Conservation (phyloP, 2,329 filamentous ascomycete species). For the Diplocarpon rosae region DNA sequence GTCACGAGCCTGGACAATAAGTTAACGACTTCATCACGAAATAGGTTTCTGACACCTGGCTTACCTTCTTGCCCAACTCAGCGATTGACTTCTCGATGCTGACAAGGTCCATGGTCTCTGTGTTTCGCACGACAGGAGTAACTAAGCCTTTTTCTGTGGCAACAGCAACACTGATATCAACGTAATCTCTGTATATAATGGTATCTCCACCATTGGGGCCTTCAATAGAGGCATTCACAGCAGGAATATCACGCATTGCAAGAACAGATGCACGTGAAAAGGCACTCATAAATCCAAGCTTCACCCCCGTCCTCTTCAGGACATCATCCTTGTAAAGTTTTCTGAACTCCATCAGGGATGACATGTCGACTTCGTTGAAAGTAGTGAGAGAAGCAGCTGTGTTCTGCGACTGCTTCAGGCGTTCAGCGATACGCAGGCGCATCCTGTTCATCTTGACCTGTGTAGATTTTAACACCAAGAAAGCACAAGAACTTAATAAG, state of each 20-base stretch:
- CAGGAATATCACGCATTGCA: conserved; percentile 90
- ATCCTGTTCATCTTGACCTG: conserved; percentile 99
- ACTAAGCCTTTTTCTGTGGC: conserved; percentile 96
- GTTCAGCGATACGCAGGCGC: conserved; percentile 93
- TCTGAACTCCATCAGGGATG: conserved; percentile 90
- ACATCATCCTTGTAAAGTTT: conserved; percentile 96
- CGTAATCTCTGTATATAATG: conserved; percentile 96
- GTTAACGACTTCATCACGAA: conserved; percentile 2
- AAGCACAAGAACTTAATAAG: no score
- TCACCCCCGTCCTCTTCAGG: conserved; percentile 90
- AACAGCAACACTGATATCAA: conserved; percentile 94
- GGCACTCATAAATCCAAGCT: conserved; percentile 99
- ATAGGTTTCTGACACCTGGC: conserved; percentile 8
- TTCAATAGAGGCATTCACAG: conserved; percentile 94
- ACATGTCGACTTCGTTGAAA: conserved; percentile 99
- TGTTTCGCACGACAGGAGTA: conserved; percentile 91
- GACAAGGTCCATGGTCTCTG: conserved; percentile 77
- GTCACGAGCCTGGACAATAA: conserved; percentile 61
- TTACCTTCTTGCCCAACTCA: conserved; percentile 88
- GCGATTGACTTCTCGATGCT: conserved; percentile 85
- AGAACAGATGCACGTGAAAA: conserved; percentile 84
- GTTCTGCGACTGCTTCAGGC: conserved; percentile 98
- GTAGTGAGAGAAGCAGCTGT: conserved; percentile 94
- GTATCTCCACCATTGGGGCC: conserved; percentile 91
- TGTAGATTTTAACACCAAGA: conserved; percentile 12